Evolutionary conservation across 176 grass and related monocot genomes (phyloP).

Genomic region (Oryza glaberrima): DNA sequence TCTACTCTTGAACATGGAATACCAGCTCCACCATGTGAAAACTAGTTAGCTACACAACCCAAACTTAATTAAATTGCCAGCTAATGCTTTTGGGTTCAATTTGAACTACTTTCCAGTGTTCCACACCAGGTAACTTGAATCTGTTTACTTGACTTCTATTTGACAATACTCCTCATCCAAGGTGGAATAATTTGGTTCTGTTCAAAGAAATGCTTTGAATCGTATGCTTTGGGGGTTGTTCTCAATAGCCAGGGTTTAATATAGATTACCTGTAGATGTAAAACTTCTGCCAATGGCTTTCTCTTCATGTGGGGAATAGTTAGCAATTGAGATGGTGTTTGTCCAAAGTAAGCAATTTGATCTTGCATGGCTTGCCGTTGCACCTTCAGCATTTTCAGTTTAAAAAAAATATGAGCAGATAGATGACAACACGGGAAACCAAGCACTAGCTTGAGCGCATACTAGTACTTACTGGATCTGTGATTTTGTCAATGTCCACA

Average conservation of each 20-base stretch:
- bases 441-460: conserved; percentile 23
- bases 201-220: background rate
- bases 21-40: conserved; percentile 21
- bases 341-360: conserved; percentile 98
- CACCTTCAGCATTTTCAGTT: conserved; percentile 58
- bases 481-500: conserved; percentile 94
- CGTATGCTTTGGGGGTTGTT: background rate
- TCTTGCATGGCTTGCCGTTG: conserved; percentile 93
- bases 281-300: conserved; percentile 75
- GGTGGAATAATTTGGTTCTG: background rate
- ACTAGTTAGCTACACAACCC: conserved; percentile 25
- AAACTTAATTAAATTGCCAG: conserved; percentile 29
- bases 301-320: conserved; percentile 77
- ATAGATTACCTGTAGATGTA: conserved; percentile 85
- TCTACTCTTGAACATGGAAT: background rate
- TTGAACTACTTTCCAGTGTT: background rate
- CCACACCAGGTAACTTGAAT: conserved; percentile 1
- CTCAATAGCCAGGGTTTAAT: conserved; percentile 5
- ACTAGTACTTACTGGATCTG: conserved; percentile 74
- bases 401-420: conserved; percentile 45
- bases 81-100: background rate
- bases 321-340: conserved; percentile 95
- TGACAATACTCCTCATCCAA: background rate
- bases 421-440: conserved; percentile 11
- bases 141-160: conserved; percentile 10